phyloP scores from a whole-genome alignment of 306 rosid genomes.

The Lathyrus sativus region DNA sequence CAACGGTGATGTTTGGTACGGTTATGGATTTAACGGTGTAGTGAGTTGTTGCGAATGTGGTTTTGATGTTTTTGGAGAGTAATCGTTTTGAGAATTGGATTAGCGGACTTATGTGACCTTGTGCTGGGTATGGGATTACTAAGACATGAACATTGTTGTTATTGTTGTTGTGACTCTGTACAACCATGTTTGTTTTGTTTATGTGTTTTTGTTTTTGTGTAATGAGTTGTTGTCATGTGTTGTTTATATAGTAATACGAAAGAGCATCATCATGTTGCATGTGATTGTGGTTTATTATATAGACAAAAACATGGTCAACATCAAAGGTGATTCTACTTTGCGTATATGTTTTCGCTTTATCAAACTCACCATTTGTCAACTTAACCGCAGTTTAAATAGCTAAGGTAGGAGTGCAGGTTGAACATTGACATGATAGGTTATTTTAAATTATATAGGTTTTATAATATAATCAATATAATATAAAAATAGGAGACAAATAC shows the following conservation, averaged over 20 bases:
- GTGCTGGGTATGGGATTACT: slow-evolving; percentile 55
- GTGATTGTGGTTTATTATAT: neutral
- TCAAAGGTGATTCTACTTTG: neutral
- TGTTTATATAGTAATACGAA: neutral
- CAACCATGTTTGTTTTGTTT: slow-evolving; percentile 31
- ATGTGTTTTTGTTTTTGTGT: neutral
- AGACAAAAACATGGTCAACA: neutral
- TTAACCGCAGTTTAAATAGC: neutral
- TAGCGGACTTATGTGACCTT: slow-evolving; percentile 60
- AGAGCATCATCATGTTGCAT: neutral
- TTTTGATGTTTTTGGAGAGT: slow-evolving; percentile 46
- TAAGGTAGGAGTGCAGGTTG: too few relatives aligned
- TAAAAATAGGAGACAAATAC: too few relatives aligned
- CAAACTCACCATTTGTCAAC: neutral
- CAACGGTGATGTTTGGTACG: slow-evolving; percentile 44
- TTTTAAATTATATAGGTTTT: too few relatives aligned
- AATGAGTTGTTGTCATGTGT: neutral
- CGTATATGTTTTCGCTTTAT: neutral
- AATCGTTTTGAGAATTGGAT: slow-evolving; percentile 55
- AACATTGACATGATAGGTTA: too few relatives aligned
- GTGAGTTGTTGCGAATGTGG: slow-evolving; percentile 58
- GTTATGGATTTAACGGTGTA: slow-evolving; percentile 48
- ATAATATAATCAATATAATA: too few relatives aligned
- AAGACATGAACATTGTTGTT: slow-evolving; percentile 39
- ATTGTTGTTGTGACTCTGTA: neutral